A percentile compares a stretch with the other conserved stretches of the same genome.
phyloP scores from a whole-genome alignment of 2,329 filamentous ascomycete genomes.

The Colletotrichum viniferum region DNA sequence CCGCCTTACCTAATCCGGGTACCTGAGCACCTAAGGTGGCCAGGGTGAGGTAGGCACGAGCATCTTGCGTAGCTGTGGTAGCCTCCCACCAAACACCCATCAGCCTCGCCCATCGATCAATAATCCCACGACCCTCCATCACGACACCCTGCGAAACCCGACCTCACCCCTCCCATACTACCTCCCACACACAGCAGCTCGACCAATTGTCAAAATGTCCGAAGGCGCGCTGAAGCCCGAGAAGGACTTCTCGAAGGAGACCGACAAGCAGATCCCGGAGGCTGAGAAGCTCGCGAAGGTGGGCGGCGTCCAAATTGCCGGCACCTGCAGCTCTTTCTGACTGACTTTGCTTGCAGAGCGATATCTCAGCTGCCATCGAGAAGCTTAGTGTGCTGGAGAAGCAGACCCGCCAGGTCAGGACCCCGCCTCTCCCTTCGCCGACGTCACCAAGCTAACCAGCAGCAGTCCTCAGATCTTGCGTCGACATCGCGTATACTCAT shows the following conservation, averaged over 20 bases:
- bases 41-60: conserved; percentile 23
- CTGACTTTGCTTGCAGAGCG: conserved; percentile 52
- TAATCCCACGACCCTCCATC: background rate
- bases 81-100: conserved; percentile 20
- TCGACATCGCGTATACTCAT: conserved; percentile 91
- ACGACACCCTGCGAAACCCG: background rate
- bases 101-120: conserved; percentile 7
- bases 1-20: conserved; percentile 20
- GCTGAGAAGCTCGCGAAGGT: conserved; percentile 90
- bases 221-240: conserved; percentile 88
- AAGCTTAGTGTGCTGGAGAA: conserved; percentile 93
- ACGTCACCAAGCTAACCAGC: conserved; percentile 27
- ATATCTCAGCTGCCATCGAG: conserved; percentile 88
- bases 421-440: conserved; percentile 6
- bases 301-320: conserved; percentile 24
- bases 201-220: conserved; percentile 66
- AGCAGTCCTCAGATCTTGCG: conserved; percentile 88
- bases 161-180: background rate
- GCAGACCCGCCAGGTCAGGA: conserved; percentile 87
- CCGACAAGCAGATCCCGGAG: conserved; percentile 88
- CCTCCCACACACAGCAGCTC: background rate
- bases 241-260: conserved; percentile 98
- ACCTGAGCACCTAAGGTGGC: conserved; percentile 6
- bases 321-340: background rate
- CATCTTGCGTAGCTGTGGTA: conserved; percentile 23